Evolutionary conservation across 345 rosid genomes (phyloP).

Genomic region (Eucalyptus tenuipes): DNA sequence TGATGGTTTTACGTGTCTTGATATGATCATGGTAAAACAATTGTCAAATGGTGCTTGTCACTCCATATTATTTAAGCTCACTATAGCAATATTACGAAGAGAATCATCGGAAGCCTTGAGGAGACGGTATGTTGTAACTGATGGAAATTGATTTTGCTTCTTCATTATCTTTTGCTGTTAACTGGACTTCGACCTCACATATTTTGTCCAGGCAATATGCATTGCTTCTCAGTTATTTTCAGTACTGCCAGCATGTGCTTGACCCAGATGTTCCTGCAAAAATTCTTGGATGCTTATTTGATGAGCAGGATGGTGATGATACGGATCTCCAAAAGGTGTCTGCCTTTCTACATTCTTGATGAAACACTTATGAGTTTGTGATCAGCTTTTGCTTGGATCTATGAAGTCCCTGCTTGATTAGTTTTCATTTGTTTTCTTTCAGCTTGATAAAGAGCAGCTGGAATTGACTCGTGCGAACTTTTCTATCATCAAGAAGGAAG

Average conservation of each 20-base stretch:
- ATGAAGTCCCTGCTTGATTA: background rate
- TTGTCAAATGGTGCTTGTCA: slow-evolving; percentile 90
- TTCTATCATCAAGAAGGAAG: slow-evolving; percentile 72
- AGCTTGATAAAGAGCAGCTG: slow-evolving; percentile 85
- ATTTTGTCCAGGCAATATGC: slow-evolving; percentile 68
- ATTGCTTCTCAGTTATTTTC: slow-evolving; percentile 83
- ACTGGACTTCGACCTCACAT: background rate
- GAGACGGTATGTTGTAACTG: slow-evolving; percentile 56
- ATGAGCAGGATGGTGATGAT: slow-evolving; percentile 83
- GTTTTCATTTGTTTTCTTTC: slow-evolving; percentile 4
- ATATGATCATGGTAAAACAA: slow-evolving; percentile 68
- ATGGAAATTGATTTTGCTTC: background rate
- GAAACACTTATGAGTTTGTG: background rate
- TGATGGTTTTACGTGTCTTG: slow-evolving; percentile 74
- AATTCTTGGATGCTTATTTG: slow-evolving; percentile 60
- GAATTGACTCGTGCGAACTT: slow-evolving; percentile 80
- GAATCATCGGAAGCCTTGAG: slow-evolving; percentile 95
- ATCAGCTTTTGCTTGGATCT: background rate
- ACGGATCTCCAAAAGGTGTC: slow-evolving; percentile 65
- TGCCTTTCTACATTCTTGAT: background rate
- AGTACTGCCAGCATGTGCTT: slow-evolving; percentile 87
- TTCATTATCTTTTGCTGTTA: background rate
- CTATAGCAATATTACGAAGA: slow-evolving; percentile 72
- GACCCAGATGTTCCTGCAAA: slow-evolving; percentile 76
- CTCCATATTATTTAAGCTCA: slow-evolving; percentile 71